phyloP scores from a whole-genome alignment of 73 alveolate genomes.

The Urostyla sp. region DNA sequence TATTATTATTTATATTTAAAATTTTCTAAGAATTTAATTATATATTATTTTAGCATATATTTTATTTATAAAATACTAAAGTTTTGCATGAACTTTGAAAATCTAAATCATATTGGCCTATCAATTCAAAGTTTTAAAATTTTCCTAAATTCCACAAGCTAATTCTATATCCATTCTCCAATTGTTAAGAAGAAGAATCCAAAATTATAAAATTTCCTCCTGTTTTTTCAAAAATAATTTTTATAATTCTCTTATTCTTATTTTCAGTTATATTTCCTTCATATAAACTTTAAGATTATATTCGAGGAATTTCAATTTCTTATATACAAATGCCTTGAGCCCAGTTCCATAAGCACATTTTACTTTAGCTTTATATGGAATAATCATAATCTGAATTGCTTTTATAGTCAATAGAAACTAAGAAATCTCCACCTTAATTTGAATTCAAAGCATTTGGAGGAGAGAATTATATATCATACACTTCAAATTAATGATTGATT shows the following conservation, averaged over 20 bases:
- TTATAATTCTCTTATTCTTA: background rate
- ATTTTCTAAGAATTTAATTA: too few relatives aligned
- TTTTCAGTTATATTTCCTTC: too few relatives aligned
- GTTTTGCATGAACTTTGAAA: too few relatives aligned
- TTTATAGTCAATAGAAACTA: slow-evolving; percentile 44
- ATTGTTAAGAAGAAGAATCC: background rate
- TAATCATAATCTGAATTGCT: slow-evolving; percentile 8
- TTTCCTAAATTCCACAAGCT: slow-evolving; percentile 42
- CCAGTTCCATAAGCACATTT: slow-evolving; percentile 51
- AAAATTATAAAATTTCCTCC: slow-evolving; percentile 32
- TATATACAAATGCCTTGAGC: slow-evolving; percentile 24
- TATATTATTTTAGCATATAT: too few relatives aligned
- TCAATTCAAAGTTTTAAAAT: too few relatives aligned
- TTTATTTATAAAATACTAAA: too few relatives aligned
- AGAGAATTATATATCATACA: slow-evolving; percentile 23
- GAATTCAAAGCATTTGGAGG: slow-evolving; percentile 49
- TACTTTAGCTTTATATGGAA: slow-evolving; percentile 30
- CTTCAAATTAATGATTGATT: slow-evolving; percentile 41
- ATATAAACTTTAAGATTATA: too few relatives aligned
- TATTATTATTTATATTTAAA: too few relatives aligned
- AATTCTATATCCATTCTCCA: slow-evolving; percentile 51
- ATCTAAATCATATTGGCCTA: too few relatives aligned
- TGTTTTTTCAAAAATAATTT: slow-evolving; percentile 35
- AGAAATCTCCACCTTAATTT: slow-evolving; percentile 39
- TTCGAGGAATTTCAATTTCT: slow-evolving; percentile 26